A percentile compares a stretch with the other conserved stretches of the same genome.
These are phyloP conservation scores for Saccharomycopsis crataegensis DNA, from an alignment of 1,139 yeast genomes.

Conservation along the genomic window DNA sequence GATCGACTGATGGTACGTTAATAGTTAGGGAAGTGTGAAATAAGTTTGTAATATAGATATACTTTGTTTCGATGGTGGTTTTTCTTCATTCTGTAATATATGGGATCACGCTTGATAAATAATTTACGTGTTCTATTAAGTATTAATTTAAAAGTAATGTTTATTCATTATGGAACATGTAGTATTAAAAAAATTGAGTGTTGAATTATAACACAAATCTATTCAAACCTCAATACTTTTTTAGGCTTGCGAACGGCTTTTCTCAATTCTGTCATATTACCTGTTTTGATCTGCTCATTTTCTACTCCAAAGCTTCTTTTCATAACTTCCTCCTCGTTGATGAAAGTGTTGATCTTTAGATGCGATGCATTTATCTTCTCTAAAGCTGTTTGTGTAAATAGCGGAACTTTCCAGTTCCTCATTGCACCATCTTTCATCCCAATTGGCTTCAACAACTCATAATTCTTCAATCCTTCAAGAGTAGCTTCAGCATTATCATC, in stretches of 20 bases:
- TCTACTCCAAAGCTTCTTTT: background rate
- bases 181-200: too few relatives aligned
- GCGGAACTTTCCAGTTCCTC: constrained; percentile 37
- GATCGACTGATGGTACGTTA: constrained; percentile 45
- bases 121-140: background rate
- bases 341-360: constrained; percentile 21
- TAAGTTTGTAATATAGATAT: background rate
- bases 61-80: background rate
- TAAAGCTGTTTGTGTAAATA: constrained; percentile 40
- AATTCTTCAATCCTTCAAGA: constrained; percentile 10
- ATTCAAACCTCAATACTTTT: background rate
- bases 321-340: constrained; percentile 13
- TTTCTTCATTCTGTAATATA: background rate
- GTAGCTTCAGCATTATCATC: background rate
- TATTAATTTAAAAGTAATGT: background rate
- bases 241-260: background rate
- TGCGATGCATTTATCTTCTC: constrained; percentile 29
- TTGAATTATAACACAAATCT: background rate
- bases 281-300: background rate
- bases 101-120: background rate
- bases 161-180: background rate
- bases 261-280: background rate
- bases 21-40: constrained; percentile 32
- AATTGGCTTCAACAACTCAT: constrained; percentile 23
- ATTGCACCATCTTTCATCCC: constrained; percentile 18